These are phyloP conservation scores for Vanrija humicola DNA, from an alignment of 1,284 basidiomycete genomes.

Conservation along the genomic window DNA sequence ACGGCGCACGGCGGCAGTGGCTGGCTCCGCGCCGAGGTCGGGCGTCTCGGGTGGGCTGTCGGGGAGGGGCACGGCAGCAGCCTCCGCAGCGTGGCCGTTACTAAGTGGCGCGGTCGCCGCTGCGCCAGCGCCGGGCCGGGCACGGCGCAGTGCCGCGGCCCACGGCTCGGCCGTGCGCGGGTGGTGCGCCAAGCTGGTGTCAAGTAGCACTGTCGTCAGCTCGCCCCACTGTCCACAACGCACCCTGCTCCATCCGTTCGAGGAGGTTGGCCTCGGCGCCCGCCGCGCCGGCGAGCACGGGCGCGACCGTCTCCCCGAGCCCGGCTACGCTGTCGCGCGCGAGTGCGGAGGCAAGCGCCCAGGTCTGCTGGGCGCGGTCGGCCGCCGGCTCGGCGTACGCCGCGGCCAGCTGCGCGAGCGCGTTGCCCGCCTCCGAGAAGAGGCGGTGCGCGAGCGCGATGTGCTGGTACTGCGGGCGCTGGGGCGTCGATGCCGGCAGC, in stretches of 20 bases:
- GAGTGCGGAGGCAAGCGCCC: not conserved
- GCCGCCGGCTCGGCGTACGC: conserved; percentile 22
- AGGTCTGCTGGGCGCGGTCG: not conserved
- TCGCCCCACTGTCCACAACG: not conserved
- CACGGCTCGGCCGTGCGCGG: not conserved
- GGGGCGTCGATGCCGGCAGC: not conserved
- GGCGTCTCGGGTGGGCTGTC: too few relatives aligned
- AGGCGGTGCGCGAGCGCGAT: conserved; percentile 29
- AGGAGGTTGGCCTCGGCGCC: conserved; percentile 9
- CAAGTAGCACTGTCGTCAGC: not conserved
- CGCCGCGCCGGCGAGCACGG: not conserved
- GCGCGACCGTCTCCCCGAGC: conserved; percentile 3
- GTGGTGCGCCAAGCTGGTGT: not conserved
- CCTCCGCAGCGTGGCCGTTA: too few relatives aligned
- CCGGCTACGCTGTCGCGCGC: not conserved
- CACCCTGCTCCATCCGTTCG: conserved; percentile 10
- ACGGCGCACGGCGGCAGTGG: too few relatives aligned
- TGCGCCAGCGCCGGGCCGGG: too few relatives aligned
- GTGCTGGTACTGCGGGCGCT: conserved; percentile 29
- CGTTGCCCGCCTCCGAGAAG: conserved; percentile 30
- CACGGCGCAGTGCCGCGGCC: not conserved
- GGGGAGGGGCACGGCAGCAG: too few relatives aligned
- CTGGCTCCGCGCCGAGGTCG: too few relatives aligned
- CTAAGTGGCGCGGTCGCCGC: too few relatives aligned
- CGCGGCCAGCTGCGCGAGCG: conserved; percentile 34